A percentile compares a stretch with the other conserved stretches of the same genome.
These are phyloP conservation scores for Spergularia azorica DNA, from an alignment of 179 eudicot species.

Conservation along the genomic window DNA sequence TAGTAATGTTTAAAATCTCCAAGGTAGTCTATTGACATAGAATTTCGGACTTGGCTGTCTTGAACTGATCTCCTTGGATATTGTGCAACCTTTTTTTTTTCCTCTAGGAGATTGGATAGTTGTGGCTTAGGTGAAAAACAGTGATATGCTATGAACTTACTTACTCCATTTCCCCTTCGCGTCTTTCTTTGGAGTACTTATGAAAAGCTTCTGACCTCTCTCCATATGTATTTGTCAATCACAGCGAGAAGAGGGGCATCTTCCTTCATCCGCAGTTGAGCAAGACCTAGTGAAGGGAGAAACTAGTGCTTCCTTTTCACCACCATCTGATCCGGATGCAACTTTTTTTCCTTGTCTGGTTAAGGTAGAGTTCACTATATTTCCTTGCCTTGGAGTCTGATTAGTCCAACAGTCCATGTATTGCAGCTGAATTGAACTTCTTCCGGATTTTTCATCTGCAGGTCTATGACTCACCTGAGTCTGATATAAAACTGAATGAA, in stretches of 20 bases:
- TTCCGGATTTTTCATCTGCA: conserved; percentile 31
- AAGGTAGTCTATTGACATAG: neutral
- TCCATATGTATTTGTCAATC: neutral
- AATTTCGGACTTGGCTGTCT: neutral
- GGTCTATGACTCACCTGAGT: conserved; percentile 82
- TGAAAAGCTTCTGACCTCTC: conserved; percentile 19
- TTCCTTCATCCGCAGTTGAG: conserved; percentile 36
- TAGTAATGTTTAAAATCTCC: too few relatives aligned
- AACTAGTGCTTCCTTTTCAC: conserved; percentile 31
- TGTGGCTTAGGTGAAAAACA: neutral
- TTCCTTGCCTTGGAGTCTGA: neutral
- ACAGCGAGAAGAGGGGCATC: conserved; percentile 58
- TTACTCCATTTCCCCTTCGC: neutral
- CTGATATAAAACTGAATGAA: conserved; percentile 85
- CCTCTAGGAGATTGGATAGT: neutral
- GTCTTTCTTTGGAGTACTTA: neutral
- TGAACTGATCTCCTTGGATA: neutral
- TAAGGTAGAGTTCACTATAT: conserved; percentile 50
- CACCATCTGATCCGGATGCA: conserved; percentile 37
- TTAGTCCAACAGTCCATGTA: too few relatives aligned
- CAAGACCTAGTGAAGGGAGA: conserved; percentile 38
- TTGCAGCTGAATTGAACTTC: neutral
- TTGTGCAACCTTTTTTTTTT: neutral
- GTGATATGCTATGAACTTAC: neutral
- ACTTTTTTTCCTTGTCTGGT: conserved; percentile 72